Evolutionary conservation across 1,139 yeast genomes (phyloP), one percentile per base, ranked within the genome.

Genomic region (Nadsonia starkeyi-henricii): DNA sequence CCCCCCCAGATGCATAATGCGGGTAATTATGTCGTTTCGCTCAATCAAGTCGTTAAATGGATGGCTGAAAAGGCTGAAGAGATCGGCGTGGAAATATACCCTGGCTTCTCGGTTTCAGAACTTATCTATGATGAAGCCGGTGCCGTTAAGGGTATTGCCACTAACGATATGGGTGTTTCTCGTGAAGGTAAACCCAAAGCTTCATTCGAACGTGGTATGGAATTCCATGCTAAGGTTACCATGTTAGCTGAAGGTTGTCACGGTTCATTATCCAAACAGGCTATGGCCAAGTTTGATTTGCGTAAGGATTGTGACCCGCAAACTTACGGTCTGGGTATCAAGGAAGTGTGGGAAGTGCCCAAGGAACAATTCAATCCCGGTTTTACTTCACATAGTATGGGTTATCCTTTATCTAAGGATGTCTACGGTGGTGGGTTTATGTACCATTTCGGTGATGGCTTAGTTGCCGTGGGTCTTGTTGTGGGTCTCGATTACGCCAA

Each of bases 241-340:
- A 81, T 91, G 20, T 73, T 91, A 48, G 95, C 95, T 2, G 98
- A 91, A 67, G 98, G 98, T 20, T 91, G 98, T 62, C 97, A 88
- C 65, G 98, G 98, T 0, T 88, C 96, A 1, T 70, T 91, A 50
- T 72, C 91, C 12, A 89, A 91, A 62, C 77, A 83, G 59, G 80
- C 78, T 1, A 81, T 89, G 51, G 67, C 74, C 50, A 78, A 81
- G 58, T 91, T 68, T 64, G 72, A 79, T 45, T 69, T 91, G 50
- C 74, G 96, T 51, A 73, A 74, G 48, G 74, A 79, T 47, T 68
- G 74, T 36, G 79, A 81, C 53, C 80, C 83, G 3, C 98, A 91
- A 67, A 88, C 97, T 0, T 91, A 91, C 64, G 98, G 98, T 15
- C 64, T 91, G 41, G 98, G 98, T 33, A 76, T 91, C 52, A 91